Percentiles rank a stretch among this genome's conserved stretches.
phyloP scores from a whole-genome alignment of 139 green algal genomes.

The Tetraselmis striata region DNA sequence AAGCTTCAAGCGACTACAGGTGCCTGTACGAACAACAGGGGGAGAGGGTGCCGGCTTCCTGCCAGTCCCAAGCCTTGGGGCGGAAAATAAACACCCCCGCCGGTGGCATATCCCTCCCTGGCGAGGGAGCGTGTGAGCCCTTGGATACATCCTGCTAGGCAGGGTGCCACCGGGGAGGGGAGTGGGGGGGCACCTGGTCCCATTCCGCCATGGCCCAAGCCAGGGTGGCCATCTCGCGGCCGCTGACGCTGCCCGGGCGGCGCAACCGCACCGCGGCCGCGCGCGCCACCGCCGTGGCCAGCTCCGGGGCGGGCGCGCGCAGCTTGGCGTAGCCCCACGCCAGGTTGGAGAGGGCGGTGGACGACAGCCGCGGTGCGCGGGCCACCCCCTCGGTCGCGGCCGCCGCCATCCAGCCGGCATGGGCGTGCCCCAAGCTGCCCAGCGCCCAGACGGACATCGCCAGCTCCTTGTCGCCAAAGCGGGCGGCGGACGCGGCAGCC shows the following conservation, averaged over 20 bases:
- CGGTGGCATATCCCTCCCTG: too few species aligned
- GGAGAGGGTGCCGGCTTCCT: too few species aligned
- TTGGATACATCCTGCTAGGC: too few species aligned
- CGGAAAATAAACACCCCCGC: too few species aligned
- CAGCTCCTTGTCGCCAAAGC: background rate
- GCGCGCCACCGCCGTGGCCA: background rate
- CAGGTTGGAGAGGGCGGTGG: background rate
- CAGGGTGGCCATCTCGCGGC: background rate
- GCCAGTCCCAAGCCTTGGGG: too few species aligned
- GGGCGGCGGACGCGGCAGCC: too few species aligned
- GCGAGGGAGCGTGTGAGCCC: too few species aligned
- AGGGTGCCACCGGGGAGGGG: too few species aligned
- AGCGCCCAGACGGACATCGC: background rate
- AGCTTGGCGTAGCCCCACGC: background rate
- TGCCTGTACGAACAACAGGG: too few species aligned
- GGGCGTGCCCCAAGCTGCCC: background rate
- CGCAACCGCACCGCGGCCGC: background rate
- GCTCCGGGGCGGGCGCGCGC: background rate
- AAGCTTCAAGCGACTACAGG: too few species aligned
- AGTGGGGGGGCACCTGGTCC: background rate
- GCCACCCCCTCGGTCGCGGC: background rate
- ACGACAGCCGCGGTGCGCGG: background rate
- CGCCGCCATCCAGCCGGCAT: background rate
- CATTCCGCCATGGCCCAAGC: background rate
- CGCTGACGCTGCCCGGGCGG: background rate